Conservation (phyloP, 2,329 filamentous ascomycete genomes). For the Colletotrichum zoysiae region DNA sequence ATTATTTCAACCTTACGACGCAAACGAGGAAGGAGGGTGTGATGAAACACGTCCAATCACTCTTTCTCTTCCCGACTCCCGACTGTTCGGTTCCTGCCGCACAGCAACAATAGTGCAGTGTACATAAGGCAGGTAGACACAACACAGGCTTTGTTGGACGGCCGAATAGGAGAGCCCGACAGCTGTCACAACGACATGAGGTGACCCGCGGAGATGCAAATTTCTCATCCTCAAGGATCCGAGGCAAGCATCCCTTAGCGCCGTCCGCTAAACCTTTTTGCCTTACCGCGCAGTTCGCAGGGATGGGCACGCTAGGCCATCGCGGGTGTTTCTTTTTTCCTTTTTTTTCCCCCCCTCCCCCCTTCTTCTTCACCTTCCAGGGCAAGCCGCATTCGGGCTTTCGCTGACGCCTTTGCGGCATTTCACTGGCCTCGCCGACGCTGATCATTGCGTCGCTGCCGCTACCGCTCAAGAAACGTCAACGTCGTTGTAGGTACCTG, state of each 20-base stretch:
- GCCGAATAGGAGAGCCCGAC: slow-evolving; percentile 9
- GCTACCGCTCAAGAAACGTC: slow-evolving; percentile 8
- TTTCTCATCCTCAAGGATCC: slow-evolving; percentile 34
- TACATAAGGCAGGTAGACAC: too few relatives aligned
- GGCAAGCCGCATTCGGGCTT: slow-evolving; percentile 12
- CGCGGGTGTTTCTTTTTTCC: background rate
- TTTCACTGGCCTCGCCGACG: slow-evolving; percentile 17
- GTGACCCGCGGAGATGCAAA: slow-evolving; percentile 37
- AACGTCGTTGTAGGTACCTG: background rate
- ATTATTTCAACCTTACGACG: slow-evolving; percentile 32
- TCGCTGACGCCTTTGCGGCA: slow-evolving; percentile 29
- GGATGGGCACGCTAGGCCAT: slow-evolving; percentile 34
- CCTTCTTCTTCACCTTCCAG: background rate
- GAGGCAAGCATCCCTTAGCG: slow-evolving; percentile 38
- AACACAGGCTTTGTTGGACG: slow-evolving; percentile 19
- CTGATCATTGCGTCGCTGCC: slow-evolving; percentile 31
- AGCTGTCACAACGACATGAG: slow-evolving; percentile 16
- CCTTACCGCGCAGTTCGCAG: slow-evolving; percentile 35
- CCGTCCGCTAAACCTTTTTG: slow-evolving; percentile 30
- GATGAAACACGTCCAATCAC: slow-evolving; percentile 36
- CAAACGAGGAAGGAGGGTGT: slow-evolving; percentile 12
- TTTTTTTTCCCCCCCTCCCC: background rate
- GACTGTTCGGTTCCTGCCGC: slow-evolving; percentile 37
- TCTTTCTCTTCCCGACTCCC: slow-evolving; percentile 15
- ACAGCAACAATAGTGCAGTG: slow-evolving; percentile 10